phyloP scores from a whole-genome alignment of 805 yeast genomes.

The Nakazawaea sp. region DNA sequence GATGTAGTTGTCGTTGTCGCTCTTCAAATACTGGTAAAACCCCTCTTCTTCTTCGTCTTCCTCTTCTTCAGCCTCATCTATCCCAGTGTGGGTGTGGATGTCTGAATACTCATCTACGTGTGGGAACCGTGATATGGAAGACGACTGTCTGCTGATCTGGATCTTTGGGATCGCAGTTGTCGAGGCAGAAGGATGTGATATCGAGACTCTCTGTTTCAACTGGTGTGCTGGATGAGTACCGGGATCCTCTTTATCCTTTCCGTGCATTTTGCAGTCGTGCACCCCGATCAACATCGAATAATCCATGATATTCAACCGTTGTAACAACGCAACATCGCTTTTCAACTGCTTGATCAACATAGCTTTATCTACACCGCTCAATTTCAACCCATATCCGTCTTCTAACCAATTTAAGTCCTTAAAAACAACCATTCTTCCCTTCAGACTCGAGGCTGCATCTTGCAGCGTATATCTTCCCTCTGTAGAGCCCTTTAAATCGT shows the following conservation, averaged over 20 bases:
- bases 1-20: conserved; percentile 59
- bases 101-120: conserved; percentile 16
- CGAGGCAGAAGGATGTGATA: background rate
- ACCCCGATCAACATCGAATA: conserved; percentile 86
- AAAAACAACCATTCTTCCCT: conserved; percentile 39
- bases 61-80: conserved; percentile 16
- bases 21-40: conserved; percentile 64
- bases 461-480: conserved; percentile 63
- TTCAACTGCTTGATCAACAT: conserved; percentile 63
- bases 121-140: background rate
- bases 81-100: conserved; percentile 5
- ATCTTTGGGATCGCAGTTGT: background rate
- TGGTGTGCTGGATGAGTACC: background rate
- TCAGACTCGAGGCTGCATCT: conserved; percentile 21
- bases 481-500: conserved; percentile 90
- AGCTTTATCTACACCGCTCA: conserved; percentile 66
- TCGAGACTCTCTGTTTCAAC: background rate
- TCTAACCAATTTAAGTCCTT: conserved; percentile 91
- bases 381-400: conserved; percentile 49
- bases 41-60: conserved; percentile 11
- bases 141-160: background rate
- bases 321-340: conserved; percentile 66
- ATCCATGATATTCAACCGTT: conserved; percentile 86
- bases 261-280: conserved; percentile 54
- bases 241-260: background rate